Evolutionary conservation across 495 filamentous ascomycete genomes (phyloP).

Genomic region (Aspergillus hancockii): DNA sequence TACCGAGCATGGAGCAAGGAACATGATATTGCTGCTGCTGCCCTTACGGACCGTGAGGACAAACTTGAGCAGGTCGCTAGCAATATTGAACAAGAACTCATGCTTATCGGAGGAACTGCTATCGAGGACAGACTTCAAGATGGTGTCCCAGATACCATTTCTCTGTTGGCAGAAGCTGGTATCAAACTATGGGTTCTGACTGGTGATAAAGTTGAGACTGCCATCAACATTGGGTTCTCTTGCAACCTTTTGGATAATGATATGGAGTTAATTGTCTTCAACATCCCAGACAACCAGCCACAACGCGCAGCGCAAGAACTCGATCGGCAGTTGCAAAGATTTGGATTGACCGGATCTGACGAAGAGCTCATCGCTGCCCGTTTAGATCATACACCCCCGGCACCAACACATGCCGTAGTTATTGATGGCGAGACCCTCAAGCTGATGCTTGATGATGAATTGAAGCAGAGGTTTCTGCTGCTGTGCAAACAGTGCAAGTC

Average conservation of each 20-base stretch:
- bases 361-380: slow-evolving; percentile 80
- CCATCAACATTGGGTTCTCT: slow-evolving; percentile 99
- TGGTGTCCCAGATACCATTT: slow-evolving; percentile 95
- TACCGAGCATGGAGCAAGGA: slow-evolving; percentile 83
- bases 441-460: slow-evolving; percentile 75
- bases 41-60: slow-evolving; percentile 86
- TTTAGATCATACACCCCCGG: slow-evolving; percentile 78
- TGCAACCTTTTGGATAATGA: slow-evolving; percentile 97
- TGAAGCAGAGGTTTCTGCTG: slow-evolving; percentile 90
- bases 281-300: slow-evolving; percentile 72
- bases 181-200: slow-evolving; percentile 99
- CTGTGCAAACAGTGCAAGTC: slow-evolving; percentile 97
- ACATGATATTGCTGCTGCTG: slow-evolving; percentile 82
- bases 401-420: slow-evolving; percentile 90
- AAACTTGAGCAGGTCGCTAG: slow-evolving; percentile 90
- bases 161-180: slow-evolving; percentile 85
- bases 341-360: slow-evolving; percentile 82
- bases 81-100: slow-evolving; percentile 85
- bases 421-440: slow-evolving; percentile 96
- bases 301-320: slow-evolving; percentile 67
- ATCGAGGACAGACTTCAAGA: slow-evolving; percentile 98
- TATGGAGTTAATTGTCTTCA: slow-evolving; percentile 95
- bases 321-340: slow-evolving; percentile 68
- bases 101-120: slow-evolving; percentile 89
- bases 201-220: slow-evolving; percentile 98